These are phyloP conservation scores for Pholiota conissans DNA, from an alignment of 768 basidiomycete species.

Conservation along the genomic window DNA sequence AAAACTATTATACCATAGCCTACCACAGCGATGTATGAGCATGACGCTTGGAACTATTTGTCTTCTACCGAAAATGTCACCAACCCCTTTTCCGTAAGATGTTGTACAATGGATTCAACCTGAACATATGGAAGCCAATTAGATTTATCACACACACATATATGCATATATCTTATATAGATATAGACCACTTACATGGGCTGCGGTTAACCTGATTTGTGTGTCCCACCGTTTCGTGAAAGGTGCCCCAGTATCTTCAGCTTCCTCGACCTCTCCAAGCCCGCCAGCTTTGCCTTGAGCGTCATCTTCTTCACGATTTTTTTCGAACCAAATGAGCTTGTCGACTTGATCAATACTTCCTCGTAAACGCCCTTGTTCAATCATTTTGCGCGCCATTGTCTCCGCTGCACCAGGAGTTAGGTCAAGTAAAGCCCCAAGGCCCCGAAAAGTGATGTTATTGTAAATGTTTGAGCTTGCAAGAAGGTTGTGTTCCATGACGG, in stretches of 20 bases:
- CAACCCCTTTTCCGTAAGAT: constrained; percentile 72
- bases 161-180: too few species aligned
- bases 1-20: neutral
- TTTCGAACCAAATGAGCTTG: constrained; percentile 92
- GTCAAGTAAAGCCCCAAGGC: constrained; percentile 88
- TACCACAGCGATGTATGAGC: too few species aligned
- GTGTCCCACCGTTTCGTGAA: constrained; percentile 97
- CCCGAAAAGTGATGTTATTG: constrained; percentile 94
- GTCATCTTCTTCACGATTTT: constrained; percentile 81
- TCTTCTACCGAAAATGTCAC: constrained; percentile 36
- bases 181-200: constrained; percentile 82
- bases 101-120: constrained; percentile 89
- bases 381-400: constrained; percentile 98
- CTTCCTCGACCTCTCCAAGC: constrained; percentile 84
- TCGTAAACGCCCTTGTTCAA: constrained; percentile 92
- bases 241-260: constrained; percentile 84
- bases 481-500: constrained; percentile 98
- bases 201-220: constrained; percentile 86
- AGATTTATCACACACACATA: too few species aligned
- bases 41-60: constrained; percentile 11
- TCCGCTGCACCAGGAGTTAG: constrained; percentile 92
- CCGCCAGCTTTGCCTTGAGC: constrained; percentile 95
- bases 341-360: constrained; percentile 97
- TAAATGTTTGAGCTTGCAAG: constrained; percentile 97
- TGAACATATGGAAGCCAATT: constrained; percentile 24